Evolutionary conservation across 345 rosid species (phyloP).

Genomic region (Eucalyptus grandis): DNA sequence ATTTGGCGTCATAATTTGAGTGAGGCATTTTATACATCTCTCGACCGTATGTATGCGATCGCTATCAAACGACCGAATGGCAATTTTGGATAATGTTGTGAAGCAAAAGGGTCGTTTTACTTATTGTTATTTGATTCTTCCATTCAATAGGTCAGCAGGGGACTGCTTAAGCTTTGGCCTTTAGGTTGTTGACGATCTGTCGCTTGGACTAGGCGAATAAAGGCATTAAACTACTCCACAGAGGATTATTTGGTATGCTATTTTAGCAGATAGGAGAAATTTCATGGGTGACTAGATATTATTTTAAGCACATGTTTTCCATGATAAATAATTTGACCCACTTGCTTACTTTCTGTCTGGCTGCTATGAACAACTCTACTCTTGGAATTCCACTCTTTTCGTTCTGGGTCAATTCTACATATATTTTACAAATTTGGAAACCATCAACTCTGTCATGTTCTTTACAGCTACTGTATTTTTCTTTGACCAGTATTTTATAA

Average conservation of each 20-base stretch:
- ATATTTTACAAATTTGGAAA: not conserved
- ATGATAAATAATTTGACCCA: not conserved
- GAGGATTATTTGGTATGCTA: not conserved
- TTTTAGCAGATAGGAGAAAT: not conserved
- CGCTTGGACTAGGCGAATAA: not conserved
- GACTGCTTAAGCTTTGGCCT: not conserved
- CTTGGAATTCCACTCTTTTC: not conserved
- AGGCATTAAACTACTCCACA: not conserved
- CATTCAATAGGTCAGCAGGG: not conserved
- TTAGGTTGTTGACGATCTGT: not conserved
- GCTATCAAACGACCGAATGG: not conserved
- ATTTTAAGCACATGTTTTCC: not conserved
- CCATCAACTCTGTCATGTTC: not conserved
- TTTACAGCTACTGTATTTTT: not conserved
- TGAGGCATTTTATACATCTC: not conserved
- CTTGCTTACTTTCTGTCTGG: not conserved
- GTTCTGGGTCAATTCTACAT: not conserved
- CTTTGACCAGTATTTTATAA: not conserved
- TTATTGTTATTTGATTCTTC: not conserved
- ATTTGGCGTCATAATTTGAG: not conserved
- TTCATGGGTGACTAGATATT: not conserved
- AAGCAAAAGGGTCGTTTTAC: not conserved
- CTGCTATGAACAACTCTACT: not conserved
- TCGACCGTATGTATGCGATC: not conserved
- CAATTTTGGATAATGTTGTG: not conserved